Base-by-base conservation (phyloP, 768 basidiomycete species). In the Grammothele lineata region DNA sequence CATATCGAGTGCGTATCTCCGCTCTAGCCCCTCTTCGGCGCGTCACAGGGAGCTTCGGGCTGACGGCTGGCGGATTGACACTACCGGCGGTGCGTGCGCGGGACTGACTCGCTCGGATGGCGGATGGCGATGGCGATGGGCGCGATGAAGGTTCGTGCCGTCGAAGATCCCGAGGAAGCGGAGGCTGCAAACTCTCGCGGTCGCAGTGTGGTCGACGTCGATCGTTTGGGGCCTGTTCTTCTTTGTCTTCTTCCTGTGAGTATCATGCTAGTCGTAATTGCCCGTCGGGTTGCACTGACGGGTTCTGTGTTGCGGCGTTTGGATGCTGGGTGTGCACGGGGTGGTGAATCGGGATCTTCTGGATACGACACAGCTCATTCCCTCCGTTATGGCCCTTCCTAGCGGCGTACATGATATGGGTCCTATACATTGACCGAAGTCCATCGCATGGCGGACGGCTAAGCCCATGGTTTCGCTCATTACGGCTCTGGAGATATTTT, bases 351-450 rank as follows among this genome's bases (percentile, higher is more conserved):
- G n/a, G n/a, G n/a, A n/a, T n/a, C n/a, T n/a, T n/a, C n/a, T n/a
- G n/a, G n/a, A n/a, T n/a, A n/a, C n/a, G n/a, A 11, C 37, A 3
- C 61, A 97, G 95, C 58, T 93, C 95, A 2, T 76, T 90, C 50
- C 95, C 94, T 0, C 76, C 81, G 2, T 67, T 93, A 33, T 99
- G 96, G 96, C 90, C 92, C 0, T 60, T 92, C 25, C 63, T 97
- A 30, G 71, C 78, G 10, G 63, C 79, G 23, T 99, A 99, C 66
- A 60, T 83, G 52, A 60, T 87, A 23, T 99, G 93, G 93, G 73
- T 84, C 12, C 63, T 68, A 14, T 84, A 73, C 64, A 71, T 91
- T 47, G 96, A 98, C 65, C 69, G 71, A 14, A 83, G 84, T 39
- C 89, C 92, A 0, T 84, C 87, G 50, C 60, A 72, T 39, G 76